Evolutionary conservation across 2,329 filamentous ascomycete genomes (phyloP).

Genomic region (Sclerotiophoma versabilis): DNA sequence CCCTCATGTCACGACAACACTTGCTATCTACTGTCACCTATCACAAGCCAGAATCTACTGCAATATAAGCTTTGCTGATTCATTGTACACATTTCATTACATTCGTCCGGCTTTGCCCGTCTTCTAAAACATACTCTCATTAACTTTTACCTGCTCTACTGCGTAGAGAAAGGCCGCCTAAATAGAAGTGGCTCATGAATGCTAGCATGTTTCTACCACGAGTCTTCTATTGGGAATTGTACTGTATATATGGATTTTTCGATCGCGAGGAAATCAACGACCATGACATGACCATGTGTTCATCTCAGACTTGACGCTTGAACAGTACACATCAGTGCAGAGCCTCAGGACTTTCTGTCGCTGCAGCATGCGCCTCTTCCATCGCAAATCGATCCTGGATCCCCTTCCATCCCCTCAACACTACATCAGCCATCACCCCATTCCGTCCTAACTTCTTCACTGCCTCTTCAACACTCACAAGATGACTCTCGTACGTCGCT

Average conservation of each 20-base stretch:
- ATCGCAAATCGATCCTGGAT: constrained; percentile 47
- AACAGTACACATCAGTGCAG: background rate
- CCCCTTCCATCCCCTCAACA: constrained; percentile 54
- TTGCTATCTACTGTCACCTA: constrained; percentile 5
- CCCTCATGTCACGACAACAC: constrained; percentile 20
- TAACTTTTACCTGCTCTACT: constrained; percentile 27
- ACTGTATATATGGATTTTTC: constrained; percentile 15
- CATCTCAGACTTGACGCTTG: background rate
- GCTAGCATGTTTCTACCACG: constrained; percentile 23
- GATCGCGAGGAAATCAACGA: constrained; percentile 6
- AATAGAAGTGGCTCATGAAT: constrained; percentile 26
- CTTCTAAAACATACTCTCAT: constrained; percentile 22
- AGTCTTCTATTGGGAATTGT: constrained; percentile 10
- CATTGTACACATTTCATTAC: constrained; percentile 40
- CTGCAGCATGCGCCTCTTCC: constrained; percentile 26
- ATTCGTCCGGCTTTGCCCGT: constrained; percentile 19
- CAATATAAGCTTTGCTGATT: constrained; percentile 22
- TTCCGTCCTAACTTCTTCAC: constrained; percentile 48
- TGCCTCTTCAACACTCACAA: constrained; percentile 55
- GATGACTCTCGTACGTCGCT: constrained; percentile 50
- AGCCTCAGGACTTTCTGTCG: constrained; percentile 31
- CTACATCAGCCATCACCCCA: constrained; percentile 55
- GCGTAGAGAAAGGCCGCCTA: constrained; percentile 22
- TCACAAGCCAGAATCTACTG: constrained; percentile 11
- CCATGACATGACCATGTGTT: background rate